Percentiles rank a stretch among this genome's conserved stretches.
phyloP scores from a whole-genome alignment of 768 basidiomycete genomes.

The Tubosaeta sp. region DNA sequence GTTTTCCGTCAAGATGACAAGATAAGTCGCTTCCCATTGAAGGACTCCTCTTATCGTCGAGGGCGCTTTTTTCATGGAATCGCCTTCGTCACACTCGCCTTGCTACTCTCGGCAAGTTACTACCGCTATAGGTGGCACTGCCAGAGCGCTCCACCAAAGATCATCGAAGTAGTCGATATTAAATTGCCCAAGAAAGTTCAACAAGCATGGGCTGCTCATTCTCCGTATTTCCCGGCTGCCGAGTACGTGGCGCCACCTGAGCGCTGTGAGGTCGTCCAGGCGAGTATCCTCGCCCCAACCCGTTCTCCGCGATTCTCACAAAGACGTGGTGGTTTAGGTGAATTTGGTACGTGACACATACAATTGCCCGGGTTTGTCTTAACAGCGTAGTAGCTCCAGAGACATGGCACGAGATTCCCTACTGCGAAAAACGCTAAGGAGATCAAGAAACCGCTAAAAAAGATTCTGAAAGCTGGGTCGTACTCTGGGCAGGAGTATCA shows the following conservation, averaged over 20 bases:
- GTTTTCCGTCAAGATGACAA: conserved; percentile 7
- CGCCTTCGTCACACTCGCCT: conserved; percentile 12
- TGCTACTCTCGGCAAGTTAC: conserved; percentile 13
- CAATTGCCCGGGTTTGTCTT: background rate
- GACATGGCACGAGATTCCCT: conserved; percentile 79
- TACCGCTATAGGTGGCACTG: conserved; percentile 10
- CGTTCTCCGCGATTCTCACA: background rate
- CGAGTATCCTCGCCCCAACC: conserved; percentile 18
- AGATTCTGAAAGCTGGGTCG: conserved; percentile 45
- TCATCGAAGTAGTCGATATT: background rate
- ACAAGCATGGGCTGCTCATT: conserved; percentile 55
- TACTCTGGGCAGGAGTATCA: conserved; percentile 44
- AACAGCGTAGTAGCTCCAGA: conserved; percentile 52
- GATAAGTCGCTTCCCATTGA: background rate
- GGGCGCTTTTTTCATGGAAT: conserved; percentile 2
- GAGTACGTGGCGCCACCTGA: conserved; percentile 44
- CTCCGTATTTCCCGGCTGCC: conserved; percentile 52
- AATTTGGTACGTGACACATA: conserved; percentile 24
- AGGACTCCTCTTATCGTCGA: background rate
- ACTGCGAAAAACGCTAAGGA: conserved; percentile 43
- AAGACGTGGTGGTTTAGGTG: conserved; percentile 12
- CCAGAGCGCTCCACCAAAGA: background rate
- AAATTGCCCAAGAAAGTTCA: conserved; percentile 22
- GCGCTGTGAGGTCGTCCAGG: conserved; percentile 55
- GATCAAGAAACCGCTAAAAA: conserved; percentile 48